Evolutionary conservation across 208 protist genomes (phyloP).

Genomic region (Porcisia hertigi): DNA sequence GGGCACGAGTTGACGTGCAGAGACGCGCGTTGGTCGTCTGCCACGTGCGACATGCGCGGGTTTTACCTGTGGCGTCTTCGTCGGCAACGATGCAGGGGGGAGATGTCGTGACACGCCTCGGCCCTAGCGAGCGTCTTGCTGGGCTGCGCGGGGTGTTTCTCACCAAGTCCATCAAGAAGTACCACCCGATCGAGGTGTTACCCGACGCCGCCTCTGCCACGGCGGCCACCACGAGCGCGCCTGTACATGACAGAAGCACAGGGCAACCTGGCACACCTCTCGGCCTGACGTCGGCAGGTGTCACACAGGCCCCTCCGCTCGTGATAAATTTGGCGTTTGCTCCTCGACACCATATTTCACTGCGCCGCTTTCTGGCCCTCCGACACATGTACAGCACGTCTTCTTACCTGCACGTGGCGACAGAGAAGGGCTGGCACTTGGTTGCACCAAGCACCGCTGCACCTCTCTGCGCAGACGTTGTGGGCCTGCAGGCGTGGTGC

Average conservation of each 20-base stretch:
- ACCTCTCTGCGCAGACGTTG: conserved; percentile 38
- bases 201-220: conserved; percentile 20
- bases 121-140: conserved; percentile 48
- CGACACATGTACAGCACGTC: conserved; percentile 61
- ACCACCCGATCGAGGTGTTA: conserved; percentile 64
- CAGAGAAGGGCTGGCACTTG: conserved; percentile 67
- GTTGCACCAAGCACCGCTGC: conserved; percentile 49
- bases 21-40: conserved; percentile 1
- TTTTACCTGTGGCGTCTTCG: not conserved
- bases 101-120: conserved; percentile 50
- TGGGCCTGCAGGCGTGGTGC: conserved; percentile 49
- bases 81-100: not conserved
- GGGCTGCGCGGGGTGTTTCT: conserved; percentile 62
- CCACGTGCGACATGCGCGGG: not conserved
- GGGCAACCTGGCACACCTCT: not conserved
- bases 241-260: not conserved
- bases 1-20: not conserved
- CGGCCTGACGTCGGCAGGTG: too few relatives aligned
- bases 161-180: conserved; percentile 64
- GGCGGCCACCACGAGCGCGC: not conserved
- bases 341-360: conserved; percentile 49
- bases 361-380: conserved; percentile 75
- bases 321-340: conserved; percentile 56
- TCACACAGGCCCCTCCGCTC: conserved; percentile 41
- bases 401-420: conserved; percentile 58